phyloP scores from a whole-genome alignment of 805 yeast genomes.

The Saccharomycopsis sp. region DNA sequence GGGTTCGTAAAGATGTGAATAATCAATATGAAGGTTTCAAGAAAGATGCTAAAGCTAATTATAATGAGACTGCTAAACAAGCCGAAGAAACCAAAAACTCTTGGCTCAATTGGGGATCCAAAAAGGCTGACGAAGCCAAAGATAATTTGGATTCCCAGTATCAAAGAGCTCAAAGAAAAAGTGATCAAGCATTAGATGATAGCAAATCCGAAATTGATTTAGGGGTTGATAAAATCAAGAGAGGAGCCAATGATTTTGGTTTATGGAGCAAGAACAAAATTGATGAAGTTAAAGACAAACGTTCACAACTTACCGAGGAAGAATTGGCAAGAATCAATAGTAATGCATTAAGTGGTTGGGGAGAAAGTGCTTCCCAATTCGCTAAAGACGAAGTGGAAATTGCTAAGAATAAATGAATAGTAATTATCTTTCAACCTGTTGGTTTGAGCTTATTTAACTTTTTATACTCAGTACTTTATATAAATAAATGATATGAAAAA shows the following conservation, averaged over 20 bases:
- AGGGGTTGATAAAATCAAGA: constrained; percentile 12
- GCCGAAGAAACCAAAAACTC: constrained; percentile 22
- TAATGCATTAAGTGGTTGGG: constrained; percentile 35
- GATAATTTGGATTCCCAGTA: constrained; percentile 20
- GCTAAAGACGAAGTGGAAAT: constrained; percentile 33
- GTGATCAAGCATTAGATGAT: constrained; percentile 23
- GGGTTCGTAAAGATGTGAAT: constrained; percentile 21
- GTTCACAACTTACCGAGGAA: constrained; percentile 23
- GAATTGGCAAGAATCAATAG: constrained; percentile 27
- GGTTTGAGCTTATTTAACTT: no score
- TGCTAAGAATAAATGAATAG: constrained; percentile 11
- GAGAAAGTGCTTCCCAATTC: constrained; percentile 32
- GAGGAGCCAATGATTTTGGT: constrained; percentile 15
- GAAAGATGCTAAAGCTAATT: constrained; percentile 17
- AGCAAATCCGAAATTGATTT: constrained; percentile 20
- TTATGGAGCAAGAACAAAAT: constrained; percentile 17
- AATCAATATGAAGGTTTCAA: constrained; percentile 23
- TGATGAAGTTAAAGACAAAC: constrained; percentile 18
- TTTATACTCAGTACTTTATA: no score
- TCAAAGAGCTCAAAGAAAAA: constrained; percentile 18
- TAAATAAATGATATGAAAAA: no score
- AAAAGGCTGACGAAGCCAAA: constrained; percentile 23
- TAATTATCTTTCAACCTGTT: no score
- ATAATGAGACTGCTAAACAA: constrained; percentile 18
- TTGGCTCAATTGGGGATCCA: constrained; percentile 23